phyloP scores from a whole-genome alignment of 2,329 filamentous ascomycete genomes.

The Stachybotrys echinatus region DNA sequence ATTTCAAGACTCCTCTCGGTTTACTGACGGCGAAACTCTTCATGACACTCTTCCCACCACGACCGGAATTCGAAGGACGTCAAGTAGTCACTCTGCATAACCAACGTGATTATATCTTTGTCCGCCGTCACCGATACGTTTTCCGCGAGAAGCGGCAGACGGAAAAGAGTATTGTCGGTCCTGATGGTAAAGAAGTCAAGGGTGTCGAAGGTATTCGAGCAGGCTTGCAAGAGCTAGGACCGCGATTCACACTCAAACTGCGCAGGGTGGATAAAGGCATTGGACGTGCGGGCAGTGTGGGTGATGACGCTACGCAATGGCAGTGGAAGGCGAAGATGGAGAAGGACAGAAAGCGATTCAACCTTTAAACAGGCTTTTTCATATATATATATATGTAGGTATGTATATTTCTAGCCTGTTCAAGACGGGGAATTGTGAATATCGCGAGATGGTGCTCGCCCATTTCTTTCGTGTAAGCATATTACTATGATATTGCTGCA shows the following conservation, averaged over 20 bases:
- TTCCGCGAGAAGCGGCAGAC: conserved; percentile 84
- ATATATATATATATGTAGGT: too few species aligned
- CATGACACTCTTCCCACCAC: conserved; percentile 53
- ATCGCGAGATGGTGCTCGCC: too few species aligned
- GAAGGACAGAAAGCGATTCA: conserved; percentile 89
- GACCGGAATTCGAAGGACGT: conserved; percentile 77
- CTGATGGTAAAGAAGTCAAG: conserved; percentile 77
- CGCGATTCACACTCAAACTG: conserved; percentile 71
- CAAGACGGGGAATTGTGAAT: too few species aligned
- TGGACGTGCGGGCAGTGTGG: conserved; percentile 58
- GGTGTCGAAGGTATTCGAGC: conserved; percentile 82
- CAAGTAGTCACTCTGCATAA: conserved; percentile 93
- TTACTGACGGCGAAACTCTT: conserved; percentile 83
- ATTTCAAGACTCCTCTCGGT: conserved; percentile 89
- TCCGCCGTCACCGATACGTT: conserved; percentile 83
- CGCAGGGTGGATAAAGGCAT: conserved; percentile 89
- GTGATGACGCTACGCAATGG: conserved; percentile 80
- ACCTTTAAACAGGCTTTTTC: conserved; percentile 51
- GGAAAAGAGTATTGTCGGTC: conserved; percentile 78
- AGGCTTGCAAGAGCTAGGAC: conserved; percentile 85
- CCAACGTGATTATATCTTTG: conserved; percentile 93
- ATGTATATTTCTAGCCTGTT: too few species aligned
- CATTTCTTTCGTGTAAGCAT: too few species aligned
- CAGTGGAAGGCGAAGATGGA: conserved; percentile 96
- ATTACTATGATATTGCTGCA: too few species aligned